A percentile compares a stretch with the other conserved stretches of the same genome.
These are phyloP conservation scores for Eimeria acervulina DNA, from an alignment of 169 alveolate genomes.

Conservation along the genomic window DNA sequence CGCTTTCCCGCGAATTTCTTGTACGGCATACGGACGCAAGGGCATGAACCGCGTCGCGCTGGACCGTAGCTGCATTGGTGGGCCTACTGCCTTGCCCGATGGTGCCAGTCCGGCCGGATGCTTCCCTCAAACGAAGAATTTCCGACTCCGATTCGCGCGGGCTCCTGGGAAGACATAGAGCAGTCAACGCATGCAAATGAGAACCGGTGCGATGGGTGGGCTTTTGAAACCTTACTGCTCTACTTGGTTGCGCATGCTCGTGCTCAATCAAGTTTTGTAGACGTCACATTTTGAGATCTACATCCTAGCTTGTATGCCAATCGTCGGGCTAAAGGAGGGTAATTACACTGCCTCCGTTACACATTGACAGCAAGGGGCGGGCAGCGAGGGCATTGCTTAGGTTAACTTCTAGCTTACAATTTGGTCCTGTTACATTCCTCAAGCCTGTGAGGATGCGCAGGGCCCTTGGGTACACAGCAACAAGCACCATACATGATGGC, in stretches of 20 bases:
- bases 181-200: not conserved
- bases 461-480: constrained; percentile 6
- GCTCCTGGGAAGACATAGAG: not conserved
- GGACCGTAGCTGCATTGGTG: not conserved
- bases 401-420: not conserved
- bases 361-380: not conserved
- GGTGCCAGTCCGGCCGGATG: not conserved
- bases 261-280: not conserved
- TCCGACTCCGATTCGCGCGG: constrained; percentile 3
- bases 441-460: not conserved
- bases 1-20: not conserved
- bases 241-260: not conserved
- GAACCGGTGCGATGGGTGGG: not conserved
- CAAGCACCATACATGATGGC: not conserved
- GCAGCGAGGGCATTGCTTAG: not conserved
- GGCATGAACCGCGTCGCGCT: constrained; percentile 16
- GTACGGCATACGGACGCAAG: constrained; percentile 34
- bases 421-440: not conserved
- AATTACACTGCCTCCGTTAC: not conserved
- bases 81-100: not conserved
- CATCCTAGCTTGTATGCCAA: not conserved
- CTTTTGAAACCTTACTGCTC: not conserved
- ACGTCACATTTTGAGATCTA: not conserved
- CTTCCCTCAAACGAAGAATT: constrained; percentile 3
- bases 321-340: not conserved